Evolutionary conservation across 805 yeast species (phyloP), one percentile per base, ranked within the genome.

Genomic region (Starmerella apicola): DNA sequence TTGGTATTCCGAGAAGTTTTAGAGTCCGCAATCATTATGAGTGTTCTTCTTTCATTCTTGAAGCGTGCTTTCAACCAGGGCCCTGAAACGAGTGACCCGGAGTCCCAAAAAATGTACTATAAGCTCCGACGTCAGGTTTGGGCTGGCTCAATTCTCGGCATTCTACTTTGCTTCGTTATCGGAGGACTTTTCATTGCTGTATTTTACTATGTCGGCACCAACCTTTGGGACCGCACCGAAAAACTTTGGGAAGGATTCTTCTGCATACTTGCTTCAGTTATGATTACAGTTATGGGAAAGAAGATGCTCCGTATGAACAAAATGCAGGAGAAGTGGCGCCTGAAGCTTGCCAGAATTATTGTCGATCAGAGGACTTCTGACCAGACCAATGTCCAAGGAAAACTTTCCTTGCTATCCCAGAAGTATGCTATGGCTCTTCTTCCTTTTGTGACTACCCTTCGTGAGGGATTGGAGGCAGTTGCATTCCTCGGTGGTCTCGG

Each of bases 401-500:
- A 27, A 16, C 5, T 44, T 10, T 12, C 24, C 12, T 31, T 38
- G 25, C 37, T 55, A 24, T 45, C 57, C 12, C 26, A 74, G 44
- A 72, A 70, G 52, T 78, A 83, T 55, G 76, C 88, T 3, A 62
- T 81, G 58, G 81, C 79, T 44, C 65, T 84, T 26, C 61, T 84
- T 30, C 95, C 96, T 1, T 77, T 85, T 52, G 70, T 85, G 34
- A 85, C 96, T 2, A 78, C 94, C 3, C 63, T 85, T 36, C 71
- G 95, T 55, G 95, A 85, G 59, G 94, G 95, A 1, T 63, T 85
- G 38, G 95, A 85, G 59, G 95, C 95, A 0, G 85, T 85, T 27
- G 91, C 85, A 2, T 85, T 85, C 52, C 69, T 85, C 32, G 95
- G 95, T 3, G 96, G 95, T 21, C 77, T 85, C 32, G 84, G 84